A percentile compares a stretch with the other conserved stretches of the same genome.
Conservation (phyloP, 768 basidiomycete genomes). For the Clavaria fumosa region DNA sequence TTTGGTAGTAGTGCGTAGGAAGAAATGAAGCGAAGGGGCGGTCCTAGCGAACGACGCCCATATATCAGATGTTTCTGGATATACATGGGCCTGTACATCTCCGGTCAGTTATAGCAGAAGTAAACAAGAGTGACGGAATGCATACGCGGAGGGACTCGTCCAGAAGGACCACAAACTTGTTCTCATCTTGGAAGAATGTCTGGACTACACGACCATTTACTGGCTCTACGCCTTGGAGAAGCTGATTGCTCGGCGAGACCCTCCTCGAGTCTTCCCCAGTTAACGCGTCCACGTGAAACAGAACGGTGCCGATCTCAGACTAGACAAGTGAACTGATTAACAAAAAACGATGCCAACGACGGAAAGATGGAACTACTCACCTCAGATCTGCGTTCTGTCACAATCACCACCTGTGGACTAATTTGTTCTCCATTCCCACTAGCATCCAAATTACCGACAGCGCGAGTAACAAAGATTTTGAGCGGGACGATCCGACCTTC, state of each 20-base stretch:
- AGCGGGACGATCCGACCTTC: conserved; percentile 36
- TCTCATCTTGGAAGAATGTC: conserved; percentile 32
- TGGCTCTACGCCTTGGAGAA: conserved; percentile 44
- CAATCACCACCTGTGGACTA: conserved; percentile 48
- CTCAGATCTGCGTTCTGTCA: conserved; percentile 43
- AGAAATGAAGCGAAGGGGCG: conserved; percentile 36
- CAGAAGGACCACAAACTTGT: conserved; percentile 45
- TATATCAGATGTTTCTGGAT: conserved; percentile 41
- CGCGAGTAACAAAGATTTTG: conserved; percentile 42
- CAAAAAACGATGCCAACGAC: not conserved
- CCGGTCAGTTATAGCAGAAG: not conserved
- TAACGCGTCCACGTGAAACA: conserved; percentile 66
- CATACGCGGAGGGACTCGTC: conserved; percentile 66
- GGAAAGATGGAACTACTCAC: conserved; percentile 33
- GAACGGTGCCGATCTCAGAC: conserved; percentile 51
- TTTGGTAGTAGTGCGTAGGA: conserved; percentile 31
- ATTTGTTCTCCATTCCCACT: no score
- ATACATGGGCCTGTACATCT: conserved; percentile 37
- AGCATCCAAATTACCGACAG: conserved; percentile 30
- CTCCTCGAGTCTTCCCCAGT: conserved; percentile 47
- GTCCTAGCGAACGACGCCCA: conserved; percentile 28
- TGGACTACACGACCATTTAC: conserved; percentile 46
- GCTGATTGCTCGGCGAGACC: conserved; percentile 17
- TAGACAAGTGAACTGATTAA: conserved; percentile 15
- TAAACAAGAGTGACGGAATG: conserved; percentile 5